Percentiles rank a stretch among this genome's conserved stretches.
These are phyloP conservation scores for Cyberlindnera saturnus DNA, from an alignment of 805 yeast genomes.

Conservation along the genomic window DNA sequence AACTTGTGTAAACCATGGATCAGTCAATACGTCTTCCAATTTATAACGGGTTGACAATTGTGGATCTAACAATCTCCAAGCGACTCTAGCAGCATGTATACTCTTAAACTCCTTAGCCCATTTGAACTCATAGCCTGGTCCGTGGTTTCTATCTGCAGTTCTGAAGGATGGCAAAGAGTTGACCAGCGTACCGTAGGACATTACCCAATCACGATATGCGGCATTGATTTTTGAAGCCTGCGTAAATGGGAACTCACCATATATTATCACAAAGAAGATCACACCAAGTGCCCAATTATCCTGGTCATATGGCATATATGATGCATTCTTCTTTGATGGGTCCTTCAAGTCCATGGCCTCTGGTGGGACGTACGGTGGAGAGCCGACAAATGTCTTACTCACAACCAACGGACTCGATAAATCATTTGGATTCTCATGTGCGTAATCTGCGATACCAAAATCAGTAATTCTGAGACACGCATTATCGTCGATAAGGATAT, in stretches of 20 bases:
- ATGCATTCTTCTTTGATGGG: slow-evolving; percentile 25
- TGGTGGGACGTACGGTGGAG: slow-evolving; percentile 79
- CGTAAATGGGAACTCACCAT: slow-evolving; percentile 55
- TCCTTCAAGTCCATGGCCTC: slow-evolving; percentile 55
- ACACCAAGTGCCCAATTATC: slow-evolving; percentile 75
- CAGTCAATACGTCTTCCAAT: slow-evolving; percentile 47
- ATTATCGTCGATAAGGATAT: slow-evolving; percentile 49
- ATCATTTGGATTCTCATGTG: slow-evolving; percentile 49
- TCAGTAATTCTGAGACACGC: slow-evolving; percentile 69
- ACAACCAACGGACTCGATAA: slow-evolving; percentile 31
- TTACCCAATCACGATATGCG: slow-evolving; percentile 50
- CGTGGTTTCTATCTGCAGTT: slow-evolving; percentile 38
- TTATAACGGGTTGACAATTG: slow-evolving; percentile 46
- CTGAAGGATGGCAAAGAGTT: slow-evolving; percentile 42
- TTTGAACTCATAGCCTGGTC: slow-evolving; percentile 70
- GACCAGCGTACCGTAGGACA: slow-evolving; percentile 37
- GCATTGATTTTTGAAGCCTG: slow-evolving; percentile 42
- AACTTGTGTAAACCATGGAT: slow-evolving; percentile 56
- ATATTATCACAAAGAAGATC: slow-evolving; percentile 53
- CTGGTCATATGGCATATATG: slow-evolving; percentile 60
- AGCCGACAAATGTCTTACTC: slow-evolving; percentile 54
- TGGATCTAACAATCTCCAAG: slow-evolving; percentile 74
- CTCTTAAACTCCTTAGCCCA: slow-evolving; percentile 58
- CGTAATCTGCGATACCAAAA: slow-evolving; percentile 69
- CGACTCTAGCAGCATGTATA: slow-evolving; percentile 57